Evolutionary conservation across 495 filamentous ascomycete species (phyloP).

Genomic region (Tuber melanosporum): DNA sequence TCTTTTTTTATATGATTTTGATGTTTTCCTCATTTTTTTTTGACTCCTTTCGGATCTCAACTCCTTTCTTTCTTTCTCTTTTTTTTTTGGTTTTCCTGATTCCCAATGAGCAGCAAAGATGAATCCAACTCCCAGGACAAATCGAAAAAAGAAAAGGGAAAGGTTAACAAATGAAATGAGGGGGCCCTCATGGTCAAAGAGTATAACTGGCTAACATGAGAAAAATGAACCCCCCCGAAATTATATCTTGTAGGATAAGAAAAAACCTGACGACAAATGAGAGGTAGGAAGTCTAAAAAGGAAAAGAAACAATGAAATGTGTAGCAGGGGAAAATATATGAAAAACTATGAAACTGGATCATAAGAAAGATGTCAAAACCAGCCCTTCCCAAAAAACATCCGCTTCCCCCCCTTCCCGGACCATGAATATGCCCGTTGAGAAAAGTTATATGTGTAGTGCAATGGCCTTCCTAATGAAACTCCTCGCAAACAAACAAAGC

Average conservation of each 20-base stretch:
- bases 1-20: slow-evolving; percentile 15
- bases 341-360: neutral
- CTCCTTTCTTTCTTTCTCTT: slow-evolving; percentile 10
- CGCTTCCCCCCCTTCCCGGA: neutral
- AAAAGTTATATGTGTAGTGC: slow-evolving; percentile 2
- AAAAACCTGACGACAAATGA: neutral
- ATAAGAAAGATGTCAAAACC: neutral
- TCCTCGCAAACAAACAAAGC: neutral
- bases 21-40: slow-evolving; percentile 19
- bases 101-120: neutral
- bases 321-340: slow-evolving; percentile 3
- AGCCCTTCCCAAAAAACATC: neutral
- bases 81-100: slow-evolving; percentile 23
- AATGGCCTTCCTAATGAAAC: neutral
- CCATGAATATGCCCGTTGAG: neutral
- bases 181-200: neutral
- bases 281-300: slow-evolving; percentile 1
- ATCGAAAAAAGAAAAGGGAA: slow-evolving; percentile 17
- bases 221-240: neutral
- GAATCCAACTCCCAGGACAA: neutral
- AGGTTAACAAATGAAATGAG: slow-evolving; percentile 24
- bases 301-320: neutral
- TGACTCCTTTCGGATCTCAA: slow-evolving; percentile 6
- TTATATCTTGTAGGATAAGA: neutral
- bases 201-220: slow-evolving; percentile 1